Percentiles rank a stretch among this genome's conserved stretches.
phyloP scores from a whole-genome alignment of 345 rosid genomes.

The Garcia nutans region DNA sequence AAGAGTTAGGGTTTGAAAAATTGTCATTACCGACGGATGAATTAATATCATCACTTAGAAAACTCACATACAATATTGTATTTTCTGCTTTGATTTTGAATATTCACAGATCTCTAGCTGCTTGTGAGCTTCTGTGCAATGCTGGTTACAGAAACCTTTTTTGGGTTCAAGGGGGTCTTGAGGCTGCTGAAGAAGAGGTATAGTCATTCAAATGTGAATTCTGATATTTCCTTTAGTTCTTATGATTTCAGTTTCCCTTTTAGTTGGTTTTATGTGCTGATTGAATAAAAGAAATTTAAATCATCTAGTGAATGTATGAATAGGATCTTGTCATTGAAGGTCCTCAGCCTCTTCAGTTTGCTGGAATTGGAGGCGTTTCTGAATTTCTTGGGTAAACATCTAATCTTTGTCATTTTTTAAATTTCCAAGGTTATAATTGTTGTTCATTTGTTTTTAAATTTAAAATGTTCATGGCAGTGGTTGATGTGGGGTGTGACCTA shows the following conservation, averaged over 20 bases:
- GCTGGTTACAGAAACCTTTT: conserved; percentile 80
- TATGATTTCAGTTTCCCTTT: conserved; percentile 1
- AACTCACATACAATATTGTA: not conserved
- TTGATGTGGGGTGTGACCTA: not conserved
- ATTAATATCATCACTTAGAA: not conserved
- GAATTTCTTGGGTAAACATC: conserved; percentile 81
- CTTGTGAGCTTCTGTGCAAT: conserved; percentile 69
- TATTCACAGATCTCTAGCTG: conserved; percentile 77
- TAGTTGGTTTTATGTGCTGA: not conserved
- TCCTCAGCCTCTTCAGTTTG: conserved; percentile 68
- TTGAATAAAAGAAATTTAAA: conserved; percentile 7
- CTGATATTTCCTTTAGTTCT: conserved; percentile 21
- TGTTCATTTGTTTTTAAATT: not conserved
- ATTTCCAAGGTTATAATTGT: too few relatives aligned
- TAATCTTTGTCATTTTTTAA: conserved; percentile 7
- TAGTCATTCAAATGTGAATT: conserved; percentile 15
- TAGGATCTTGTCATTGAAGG: conserved; percentile 89
- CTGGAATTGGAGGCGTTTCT: conserved; percentile 86
- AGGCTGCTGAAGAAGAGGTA: conserved; percentile 89
- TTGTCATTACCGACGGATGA: too few relatives aligned
- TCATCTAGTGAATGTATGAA: conserved; percentile 18
- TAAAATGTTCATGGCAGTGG: not conserved
- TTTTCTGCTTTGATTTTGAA: conserved; percentile 13
- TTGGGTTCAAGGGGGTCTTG: conserved; percentile 93
- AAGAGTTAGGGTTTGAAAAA: too few relatives aligned